Evolutionary conservation across 1,284 basidiomycete genomes (phyloP).

Genomic region (Flammula alnicola): DNA sequence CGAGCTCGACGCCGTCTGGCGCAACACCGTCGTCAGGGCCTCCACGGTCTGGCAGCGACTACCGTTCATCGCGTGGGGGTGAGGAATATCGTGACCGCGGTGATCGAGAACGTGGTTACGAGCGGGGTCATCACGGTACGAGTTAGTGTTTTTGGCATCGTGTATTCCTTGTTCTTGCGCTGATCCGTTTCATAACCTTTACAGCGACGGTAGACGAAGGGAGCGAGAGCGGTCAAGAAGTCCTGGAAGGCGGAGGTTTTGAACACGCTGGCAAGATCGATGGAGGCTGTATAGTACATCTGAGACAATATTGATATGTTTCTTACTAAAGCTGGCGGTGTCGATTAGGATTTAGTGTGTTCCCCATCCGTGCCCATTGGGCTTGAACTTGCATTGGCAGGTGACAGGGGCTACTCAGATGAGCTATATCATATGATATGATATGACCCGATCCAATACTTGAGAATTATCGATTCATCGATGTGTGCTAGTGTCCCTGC

Average conservation of each 20-base stretch:
- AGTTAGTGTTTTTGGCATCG: slow-evolving; percentile 56
- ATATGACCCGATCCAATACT: too few relatives aligned
- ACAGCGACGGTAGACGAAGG: slow-evolving; percentile 65
- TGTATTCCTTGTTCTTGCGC: slow-evolving; percentile 27
- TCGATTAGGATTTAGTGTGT: slow-evolving; percentile 16
- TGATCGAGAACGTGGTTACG: slow-evolving; percentile 71
- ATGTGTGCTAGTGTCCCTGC: too few relatives aligned
- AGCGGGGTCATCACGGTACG: slow-evolving; percentile 72
- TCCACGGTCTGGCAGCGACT: slow-evolving; percentile 46
- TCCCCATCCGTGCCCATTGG: slow-evolving; percentile 15
- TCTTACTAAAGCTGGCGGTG: too few relatives aligned
- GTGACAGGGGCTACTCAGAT: too few relatives aligned
- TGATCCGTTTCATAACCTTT: slow-evolving; percentile 32
- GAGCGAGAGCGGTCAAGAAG: slow-evolving; percentile 82
- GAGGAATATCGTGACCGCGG: slow-evolving; percentile 57
- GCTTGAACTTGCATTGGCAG: too few relatives aligned
- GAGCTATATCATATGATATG: too few relatives aligned
- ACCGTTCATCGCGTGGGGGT: slow-evolving; percentile 38
- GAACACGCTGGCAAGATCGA: slow-evolving; percentile 28
- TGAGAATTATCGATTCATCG: too few relatives aligned
- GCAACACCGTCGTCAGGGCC: slow-evolving; percentile 35
- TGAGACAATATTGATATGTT: slow-evolving; percentile 1
- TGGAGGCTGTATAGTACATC: not conserved
- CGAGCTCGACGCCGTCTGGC: slow-evolving; percentile 44
- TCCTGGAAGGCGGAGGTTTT: slow-evolving; percentile 73